Conservation (phyloP, 129 eudicot species). For the Glebionis coronaria region DNA sequence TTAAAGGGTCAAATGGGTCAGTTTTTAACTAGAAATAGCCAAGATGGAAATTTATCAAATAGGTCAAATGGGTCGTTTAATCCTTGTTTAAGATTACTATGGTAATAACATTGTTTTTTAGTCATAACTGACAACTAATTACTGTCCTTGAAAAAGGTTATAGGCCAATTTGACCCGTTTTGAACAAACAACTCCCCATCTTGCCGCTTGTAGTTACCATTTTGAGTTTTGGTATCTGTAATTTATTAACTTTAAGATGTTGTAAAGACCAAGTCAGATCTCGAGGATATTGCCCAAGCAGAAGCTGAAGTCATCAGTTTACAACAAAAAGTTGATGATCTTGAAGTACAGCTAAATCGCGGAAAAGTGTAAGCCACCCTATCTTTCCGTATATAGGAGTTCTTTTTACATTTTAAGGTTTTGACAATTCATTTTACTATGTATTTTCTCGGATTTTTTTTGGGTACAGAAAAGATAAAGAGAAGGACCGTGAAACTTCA, state of each 20-base stretch:
- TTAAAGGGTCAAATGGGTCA: background rate
- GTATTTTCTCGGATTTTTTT: background rate
- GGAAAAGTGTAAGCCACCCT: slow-evolving; percentile 50
- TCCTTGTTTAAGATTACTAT: too few species aligned
- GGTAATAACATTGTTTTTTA: too few species aligned
- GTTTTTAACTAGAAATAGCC: background rate
- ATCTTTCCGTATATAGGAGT: background rate
- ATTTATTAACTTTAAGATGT: slow-evolving; percentile 33
- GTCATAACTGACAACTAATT: too few species aligned
- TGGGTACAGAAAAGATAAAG: slow-evolving; percentile 65
- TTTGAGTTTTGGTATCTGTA: slow-evolving; percentile 13
- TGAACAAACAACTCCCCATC: background rate
- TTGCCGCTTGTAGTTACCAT: slow-evolving; percentile 5
- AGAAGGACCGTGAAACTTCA: slow-evolving; percentile 38
- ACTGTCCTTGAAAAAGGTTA: too few species aligned
- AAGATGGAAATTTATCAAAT: background rate
- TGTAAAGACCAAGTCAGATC: slow-evolving; percentile 55
- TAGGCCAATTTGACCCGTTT: background rate
- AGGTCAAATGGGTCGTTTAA: background rate
- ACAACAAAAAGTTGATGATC: slow-evolving; percentile 67
- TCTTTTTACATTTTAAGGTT: background rate
- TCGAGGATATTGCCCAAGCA: slow-evolving; percentile 52
- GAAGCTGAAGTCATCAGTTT: slow-evolving; percentile 53
- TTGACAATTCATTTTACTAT: too few species aligned
- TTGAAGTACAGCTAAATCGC: slow-evolving; percentile 43